These are phyloP conservation scores for Zoysia pacifica DNA, from an alignment of 176 grass and related monocot genomes.

Conservation along the genomic window DNA sequence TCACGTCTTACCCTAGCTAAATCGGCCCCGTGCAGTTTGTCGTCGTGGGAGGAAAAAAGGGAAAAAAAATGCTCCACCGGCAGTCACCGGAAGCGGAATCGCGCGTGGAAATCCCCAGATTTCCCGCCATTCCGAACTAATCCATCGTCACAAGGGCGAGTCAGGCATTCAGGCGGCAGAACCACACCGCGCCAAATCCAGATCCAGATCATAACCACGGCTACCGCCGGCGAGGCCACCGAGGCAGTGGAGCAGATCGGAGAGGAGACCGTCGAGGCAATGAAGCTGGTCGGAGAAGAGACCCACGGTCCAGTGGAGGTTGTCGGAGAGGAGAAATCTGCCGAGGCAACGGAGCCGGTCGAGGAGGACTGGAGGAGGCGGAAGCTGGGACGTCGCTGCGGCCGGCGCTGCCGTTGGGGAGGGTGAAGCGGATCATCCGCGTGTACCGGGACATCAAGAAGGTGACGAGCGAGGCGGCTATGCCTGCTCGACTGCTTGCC, in stretches of 20 bases:
- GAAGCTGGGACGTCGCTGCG: background rate
- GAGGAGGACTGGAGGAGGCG: background rate
- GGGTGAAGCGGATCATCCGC: conserved; percentile 84
- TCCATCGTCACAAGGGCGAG: background rate
- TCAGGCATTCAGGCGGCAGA: conserved; percentile 27
- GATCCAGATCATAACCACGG: conserved; percentile 31
- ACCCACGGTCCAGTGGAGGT: background rate
- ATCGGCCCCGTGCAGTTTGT: no score
- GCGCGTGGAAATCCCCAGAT: conserved; percentile 38
- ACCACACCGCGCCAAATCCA: background rate
- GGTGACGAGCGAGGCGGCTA: conserved; percentile 69
- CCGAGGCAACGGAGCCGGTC: conserved; percentile 14
- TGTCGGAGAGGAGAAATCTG: background rate
- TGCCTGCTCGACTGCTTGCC: conserved; percentile 82
- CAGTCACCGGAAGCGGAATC: background rate
- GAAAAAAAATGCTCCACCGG: background rate
- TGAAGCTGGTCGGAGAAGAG: background rate
- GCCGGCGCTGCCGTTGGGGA: conserved; percentile 63
- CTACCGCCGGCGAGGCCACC: background rate
- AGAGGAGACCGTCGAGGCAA: background rate
- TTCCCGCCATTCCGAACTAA: conserved; percentile 25
- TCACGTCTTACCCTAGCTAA: no score
- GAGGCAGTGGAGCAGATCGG: background rate
- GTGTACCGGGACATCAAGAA: conserved; percentile 82
- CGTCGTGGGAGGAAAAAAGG: no score